phyloP scores from a whole-genome alignment of 2,329 filamentous ascomycete species.

The Paecilomyces variotii region DNA sequence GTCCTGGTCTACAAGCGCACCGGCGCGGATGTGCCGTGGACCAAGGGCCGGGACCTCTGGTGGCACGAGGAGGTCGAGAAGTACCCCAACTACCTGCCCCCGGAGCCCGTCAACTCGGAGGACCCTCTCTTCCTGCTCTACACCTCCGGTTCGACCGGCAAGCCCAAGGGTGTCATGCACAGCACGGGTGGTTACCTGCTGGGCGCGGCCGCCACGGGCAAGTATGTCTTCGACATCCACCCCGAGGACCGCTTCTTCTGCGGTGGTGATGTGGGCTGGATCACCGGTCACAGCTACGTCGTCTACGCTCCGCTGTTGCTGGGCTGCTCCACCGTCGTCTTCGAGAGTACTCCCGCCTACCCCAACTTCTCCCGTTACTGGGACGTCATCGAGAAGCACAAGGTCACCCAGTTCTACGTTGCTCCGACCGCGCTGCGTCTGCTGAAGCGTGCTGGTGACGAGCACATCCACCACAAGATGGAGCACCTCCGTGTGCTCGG shows the following conservation, averaged over 20 bases:
- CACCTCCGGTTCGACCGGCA: slow-evolving; percentile 94
- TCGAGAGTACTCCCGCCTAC: slow-evolving; percentile 95
- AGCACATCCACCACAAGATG: slow-evolving; percentile 87
- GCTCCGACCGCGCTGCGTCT: slow-evolving; percentile 88
- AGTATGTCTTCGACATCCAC: slow-evolving; percentile 98
- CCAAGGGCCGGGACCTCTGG: slow-evolving; percentile 81
- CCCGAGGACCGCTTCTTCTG: slow-evolving; percentile 92
- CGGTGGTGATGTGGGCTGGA: slow-evolving; percentile 97
- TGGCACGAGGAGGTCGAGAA: slow-evolving; percentile 99
- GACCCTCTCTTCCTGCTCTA: slow-evolving; percentile 97
- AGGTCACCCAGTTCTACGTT: slow-evolving; percentile 96
- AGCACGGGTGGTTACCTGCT: slow-evolving; percentile 93
- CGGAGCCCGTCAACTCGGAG: slow-evolving; percentile 83
- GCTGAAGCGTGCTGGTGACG: slow-evolving; percentile 88
- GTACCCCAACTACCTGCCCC: slow-evolving; percentile 86
- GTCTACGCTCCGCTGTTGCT: slow-evolving; percentile 92
- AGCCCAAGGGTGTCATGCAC: slow-evolving; percentile 99
- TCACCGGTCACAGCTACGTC: slow-evolving; percentile 96
- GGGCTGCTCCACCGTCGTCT: slow-evolving; percentile 90
- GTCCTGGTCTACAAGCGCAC: slow-evolving; percentile 94
- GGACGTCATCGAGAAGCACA: slow-evolving; percentile 94
- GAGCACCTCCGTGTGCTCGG: slow-evolving; percentile 81
- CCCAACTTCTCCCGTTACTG: slow-evolving; percentile 98
- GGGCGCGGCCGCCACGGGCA: slow-evolving; percentile 85
- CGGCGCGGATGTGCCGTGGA: slow-evolving; percentile 86